Evolutionary conservation across 2,329 filamentous ascomycete species (phyloP).

Genomic region (Botryotinia narcissicola): DNA sequence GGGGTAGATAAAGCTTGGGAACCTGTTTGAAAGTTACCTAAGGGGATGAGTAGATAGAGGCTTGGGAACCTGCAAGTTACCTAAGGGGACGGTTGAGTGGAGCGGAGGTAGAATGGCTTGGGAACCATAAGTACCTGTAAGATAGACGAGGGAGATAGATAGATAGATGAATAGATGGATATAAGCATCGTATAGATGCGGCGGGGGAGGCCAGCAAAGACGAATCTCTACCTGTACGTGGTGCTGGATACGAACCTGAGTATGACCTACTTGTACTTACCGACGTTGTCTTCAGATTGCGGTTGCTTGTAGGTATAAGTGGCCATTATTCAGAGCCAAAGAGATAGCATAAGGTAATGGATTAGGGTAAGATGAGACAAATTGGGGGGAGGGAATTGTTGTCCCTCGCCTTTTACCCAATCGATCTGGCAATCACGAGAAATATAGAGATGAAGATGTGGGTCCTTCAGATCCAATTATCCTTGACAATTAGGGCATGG

Average conservation of each 20-base stretch:
- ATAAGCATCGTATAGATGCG: neutral
- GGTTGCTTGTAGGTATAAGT: neutral
- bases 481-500: neutral
- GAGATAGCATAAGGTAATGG: conserved; percentile 6
- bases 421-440: neutral
- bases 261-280: neutral
- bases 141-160: neutral
- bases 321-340: neutral
- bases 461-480: neutral
- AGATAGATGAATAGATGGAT: neutral
- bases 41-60: neutral
- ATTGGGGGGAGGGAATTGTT: neutral
- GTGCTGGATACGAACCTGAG: conserved; percentile 9
- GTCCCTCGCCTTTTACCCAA: neutral
- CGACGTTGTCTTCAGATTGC: neutral
- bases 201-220: conserved; percentile 11
- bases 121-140: conserved; percentile 2
- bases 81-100: neutral
- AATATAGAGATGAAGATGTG: neutral
- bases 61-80: conserved; percentile 12
- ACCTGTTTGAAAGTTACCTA: neutral
- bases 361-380: neutral
- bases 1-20: neutral
- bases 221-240: conserved; percentile 11
- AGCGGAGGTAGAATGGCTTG: neutral